Evolutionary conservation across 2,329 filamentous ascomycete genomes (phyloP), one percentile per base, ranked within the genome.

Genomic region (Sphaerulina vaccinii): DNA sequence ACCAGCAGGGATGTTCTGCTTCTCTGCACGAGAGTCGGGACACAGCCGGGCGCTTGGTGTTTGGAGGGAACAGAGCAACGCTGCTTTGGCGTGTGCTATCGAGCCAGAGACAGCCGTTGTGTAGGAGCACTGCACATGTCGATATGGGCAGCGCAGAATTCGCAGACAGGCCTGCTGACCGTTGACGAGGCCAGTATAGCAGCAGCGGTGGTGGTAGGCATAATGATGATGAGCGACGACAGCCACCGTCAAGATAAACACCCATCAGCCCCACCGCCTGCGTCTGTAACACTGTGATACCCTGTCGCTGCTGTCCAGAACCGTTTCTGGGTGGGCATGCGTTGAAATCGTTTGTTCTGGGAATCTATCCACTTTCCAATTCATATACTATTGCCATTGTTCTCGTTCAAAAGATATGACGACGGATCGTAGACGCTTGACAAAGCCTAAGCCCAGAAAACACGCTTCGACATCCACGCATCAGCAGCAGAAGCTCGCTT

Each of bases 281-380:
- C 10, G 18, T 40, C 18, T 29, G 39, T 27, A 19, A 16, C 18
- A 23, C 39, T 42, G 39, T 42, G 39, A 18, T 22, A 42, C 39
- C 39, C 39, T 24, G 39, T 22, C 16, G 39, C 38, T 40, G 38
- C 38, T 40, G 38, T 24, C 21, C 18, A 21, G 27, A 22, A 5
- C 32, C 33, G 43, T 38, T 46, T 36, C 43, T 24, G 44, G 24
- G 45, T 21, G 22, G 15, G 32, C 22, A 33, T 47, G 44, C n/a
- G 23, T 13, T n/a, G 32, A 27, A 16, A 35, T 38, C 44, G 44
- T 39, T 48, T 39, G 35, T 48, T 23, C 33, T 23, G 45, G 38
- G 45, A 35, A n/a, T 48, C 22, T 36, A 22, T 40, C 35, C 45
- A 22, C 45, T 36, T 21, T 18, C 36, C 45, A 48, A 39, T 23